Percentiles rank a stretch among this genome's conserved stretches.
Evolutionary conservation across 108 stramenopile genomes (phyloP).

Genomic region (Conticribra weissflogii): DNA sequence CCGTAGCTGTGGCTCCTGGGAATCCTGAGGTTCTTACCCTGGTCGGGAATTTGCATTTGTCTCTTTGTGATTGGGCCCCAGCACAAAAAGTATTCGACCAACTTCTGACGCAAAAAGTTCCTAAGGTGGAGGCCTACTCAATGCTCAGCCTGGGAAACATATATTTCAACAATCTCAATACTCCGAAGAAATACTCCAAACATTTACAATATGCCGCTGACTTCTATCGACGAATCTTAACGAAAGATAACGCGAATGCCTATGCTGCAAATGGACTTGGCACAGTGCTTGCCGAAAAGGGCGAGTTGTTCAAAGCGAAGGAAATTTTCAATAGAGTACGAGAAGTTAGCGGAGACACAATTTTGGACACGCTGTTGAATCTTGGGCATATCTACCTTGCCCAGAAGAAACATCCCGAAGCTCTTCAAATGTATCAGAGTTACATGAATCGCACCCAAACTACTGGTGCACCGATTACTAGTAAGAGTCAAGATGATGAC

Average conservation of each 20-base stretch:
- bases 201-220: slow-evolving; percentile 81
- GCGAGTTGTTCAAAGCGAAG: slow-evolving; percentile 83
- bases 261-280: slow-evolving; percentile 91
- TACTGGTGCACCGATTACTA: slow-evolving; percentile 69
- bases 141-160: slow-evolving; percentile 87
- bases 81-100: slow-evolving; percentile 86
- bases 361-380: slow-evolving; percentile 81
- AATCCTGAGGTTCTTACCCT: slow-evolving; percentile 88
- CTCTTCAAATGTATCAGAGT: slow-evolving; percentile 88
- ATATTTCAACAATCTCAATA: slow-evolving; percentile 84
- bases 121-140: slow-evolving; percentile 84
- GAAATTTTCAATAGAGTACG: slow-evolving; percentile 87
- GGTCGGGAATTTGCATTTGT: slow-evolving; percentile 89
- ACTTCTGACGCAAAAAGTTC: slow-evolving; percentile 75
- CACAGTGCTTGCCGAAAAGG: slow-evolving; percentile 88
- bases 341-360: slow-evolving; percentile 84
- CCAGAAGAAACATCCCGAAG: slow-evolving; percentile 86
- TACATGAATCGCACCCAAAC: slow-evolving; percentile 79
- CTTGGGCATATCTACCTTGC: slow-evolving; percentile 88
- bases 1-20: slow-evolving; percentile 77
- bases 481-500: slow-evolving; percentile 81
- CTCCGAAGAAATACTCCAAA: slow-evolving; percentile 70
- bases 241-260: slow-evolving; percentile 87
- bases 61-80: slow-evolving; percentile 84
- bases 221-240: slow-evolving; percentile 74